Evolutionary conservation across 495 filamentous ascomycete genomes (phyloP).

Genomic region (Penicillium roqueforti): DNA sequence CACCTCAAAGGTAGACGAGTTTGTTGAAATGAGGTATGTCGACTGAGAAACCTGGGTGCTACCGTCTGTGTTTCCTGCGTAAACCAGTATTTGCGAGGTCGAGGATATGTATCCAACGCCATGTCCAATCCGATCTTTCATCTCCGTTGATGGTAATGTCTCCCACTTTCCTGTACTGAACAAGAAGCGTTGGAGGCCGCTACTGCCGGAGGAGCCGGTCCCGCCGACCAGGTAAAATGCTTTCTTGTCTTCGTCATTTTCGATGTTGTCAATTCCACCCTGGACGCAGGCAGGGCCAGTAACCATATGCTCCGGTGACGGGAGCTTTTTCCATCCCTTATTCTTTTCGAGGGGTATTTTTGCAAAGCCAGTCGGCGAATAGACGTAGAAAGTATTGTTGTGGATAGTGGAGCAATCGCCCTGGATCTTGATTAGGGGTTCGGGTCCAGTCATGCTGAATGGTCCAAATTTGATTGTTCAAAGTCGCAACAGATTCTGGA

Average conservation of each 20-base stretch:
- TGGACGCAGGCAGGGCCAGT: slow-evolving; percentile 74
- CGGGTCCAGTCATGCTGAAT: slow-evolving; percentile 56
- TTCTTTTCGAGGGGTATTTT: slow-evolving; percentile 64
- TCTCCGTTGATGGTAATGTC: slow-evolving; percentile 52
- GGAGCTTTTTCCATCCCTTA: slow-evolving; percentile 63
- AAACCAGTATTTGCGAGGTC: slow-evolving; percentile 71
- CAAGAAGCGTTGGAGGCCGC: slow-evolving; percentile 78
- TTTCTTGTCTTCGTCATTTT: slow-evolving; percentile 45
- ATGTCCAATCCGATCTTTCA: slow-evolving; percentile 68
- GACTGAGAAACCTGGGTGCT: slow-evolving; percentile 54
- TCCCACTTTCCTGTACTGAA: slow-evolving; percentile 78
- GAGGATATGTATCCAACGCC: slow-evolving; percentile 69
- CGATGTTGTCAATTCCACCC: slow-evolving; percentile 45
- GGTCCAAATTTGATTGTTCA: slow-evolving; percentile 20
- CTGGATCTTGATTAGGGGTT: slow-evolving; percentile 60
- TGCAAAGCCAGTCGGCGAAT: slow-evolving; percentile 70
- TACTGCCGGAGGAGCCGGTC: slow-evolving; percentile 51
- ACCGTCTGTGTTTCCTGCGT: slow-evolving; percentile 67
- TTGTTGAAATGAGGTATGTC: slow-evolving; percentile 69
- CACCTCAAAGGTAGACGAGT: slow-evolving; percentile 51
- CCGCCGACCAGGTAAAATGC: slow-evolving; percentile 86
- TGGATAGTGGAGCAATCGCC: slow-evolving; percentile 80
- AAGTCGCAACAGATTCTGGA: slow-evolving; percentile 26
- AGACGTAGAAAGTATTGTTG: slow-evolving; percentile 82
- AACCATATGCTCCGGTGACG: slow-evolving; percentile 57